Percentiles rank a stretch among this genome's conserved stretches.
phyloP scores from a whole-genome alignment of 768 basidiomycete species.

The Lactarius quietus region DNA sequence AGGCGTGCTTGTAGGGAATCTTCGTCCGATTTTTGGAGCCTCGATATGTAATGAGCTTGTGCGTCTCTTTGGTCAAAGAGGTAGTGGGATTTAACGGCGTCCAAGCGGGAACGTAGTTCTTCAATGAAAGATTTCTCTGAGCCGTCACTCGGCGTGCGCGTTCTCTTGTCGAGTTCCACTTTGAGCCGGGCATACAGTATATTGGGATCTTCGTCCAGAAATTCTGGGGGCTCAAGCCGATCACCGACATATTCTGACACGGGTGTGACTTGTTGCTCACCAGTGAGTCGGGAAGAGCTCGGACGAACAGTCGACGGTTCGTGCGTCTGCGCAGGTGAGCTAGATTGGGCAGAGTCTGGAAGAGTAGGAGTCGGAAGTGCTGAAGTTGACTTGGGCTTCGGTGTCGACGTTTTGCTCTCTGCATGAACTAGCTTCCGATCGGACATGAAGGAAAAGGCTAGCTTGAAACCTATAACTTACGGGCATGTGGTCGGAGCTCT shows the following conservation, averaged over 20 bases:
- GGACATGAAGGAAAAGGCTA: not conserved
- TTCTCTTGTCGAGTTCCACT: constrained; percentile 47
- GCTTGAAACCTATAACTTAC: constrained; percentile 30
- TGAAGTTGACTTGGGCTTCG: not conserved
- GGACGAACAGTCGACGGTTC: constrained; percentile 5
- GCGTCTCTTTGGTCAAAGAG: constrained; percentile 71
- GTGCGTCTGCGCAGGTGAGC: not conserved
- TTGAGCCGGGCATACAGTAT: constrained; percentile 60
- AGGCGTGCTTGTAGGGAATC: constrained; percentile 43
- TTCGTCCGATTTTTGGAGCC: constrained; percentile 49
- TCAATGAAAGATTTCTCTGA: constrained; percentile 33
- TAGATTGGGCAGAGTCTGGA: not conserved
- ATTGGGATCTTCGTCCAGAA: constrained; percentile 45
- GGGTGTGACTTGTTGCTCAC: not conserved
- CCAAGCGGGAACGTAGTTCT: constrained; percentile 45
- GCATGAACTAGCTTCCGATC: not conserved
- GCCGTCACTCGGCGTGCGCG: constrained; percentile 31
- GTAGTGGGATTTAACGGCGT: constrained; percentile 52
- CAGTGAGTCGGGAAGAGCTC: constrained; percentile 1
- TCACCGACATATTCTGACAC: not conserved
- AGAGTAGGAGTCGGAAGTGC: not conserved
- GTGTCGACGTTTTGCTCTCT: constrained; percentile 11
- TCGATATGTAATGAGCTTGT: constrained; percentile 49
- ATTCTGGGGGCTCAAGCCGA: constrained; percentile 1
- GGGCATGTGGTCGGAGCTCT: constrained; percentile 45